phyloP scores from a whole-genome alignment of 2,329 filamentous ascomycete genomes.

The Diplocarpon mali region DNA sequence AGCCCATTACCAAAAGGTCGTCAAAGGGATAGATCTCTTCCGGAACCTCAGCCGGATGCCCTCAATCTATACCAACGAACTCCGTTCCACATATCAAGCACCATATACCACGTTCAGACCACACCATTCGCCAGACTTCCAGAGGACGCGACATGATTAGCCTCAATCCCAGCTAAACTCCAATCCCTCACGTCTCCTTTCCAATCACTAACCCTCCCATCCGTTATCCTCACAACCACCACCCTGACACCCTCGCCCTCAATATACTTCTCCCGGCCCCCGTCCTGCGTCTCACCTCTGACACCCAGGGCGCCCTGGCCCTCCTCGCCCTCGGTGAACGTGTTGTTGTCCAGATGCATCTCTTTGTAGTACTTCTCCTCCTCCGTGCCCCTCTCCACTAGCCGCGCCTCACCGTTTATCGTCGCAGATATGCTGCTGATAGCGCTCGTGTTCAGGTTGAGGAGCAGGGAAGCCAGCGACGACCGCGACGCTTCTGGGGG shows the following conservation, averaged over 20 bases:
- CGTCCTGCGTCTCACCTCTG: slow-evolving; percentile 31
- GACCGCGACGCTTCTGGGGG: slow-evolving; percentile 57
- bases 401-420: slow-evolving; percentile 75
- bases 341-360: slow-evolving; percentile 84
- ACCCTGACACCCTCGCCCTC: slow-evolving; percentile 77
- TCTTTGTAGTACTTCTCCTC: slow-evolving; percentile 79
- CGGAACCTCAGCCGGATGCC: no score
- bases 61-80: no score
- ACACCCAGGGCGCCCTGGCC: slow-evolving; percentile 22
- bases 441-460: slow-evolving; percentile 84
- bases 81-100: no score
- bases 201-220: slow-evolving; percentile 86
- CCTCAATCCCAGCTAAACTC: slow-evolving; percentile 24
- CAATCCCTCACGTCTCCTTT: slow-evolving; percentile 89
- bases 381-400: slow-evolving; percentile 62
- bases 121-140: slow-evolving; percentile 23
- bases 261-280: slow-evolving; percentile 55
- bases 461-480: slow-evolving; percentile 68
- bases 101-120: background rate
- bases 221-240: slow-evolving; percentile 72
- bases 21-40: no score
- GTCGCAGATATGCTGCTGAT: slow-evolving; percentile 84
- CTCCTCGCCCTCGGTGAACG: slow-evolving; percentile 52
- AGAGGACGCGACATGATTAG: slow-evolving; percentile 2
- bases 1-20: no score